Evolutionary conservation across 2,329 filamentous ascomycete species (phyloP).

Genomic region (Orbilia oligospora): DNA sequence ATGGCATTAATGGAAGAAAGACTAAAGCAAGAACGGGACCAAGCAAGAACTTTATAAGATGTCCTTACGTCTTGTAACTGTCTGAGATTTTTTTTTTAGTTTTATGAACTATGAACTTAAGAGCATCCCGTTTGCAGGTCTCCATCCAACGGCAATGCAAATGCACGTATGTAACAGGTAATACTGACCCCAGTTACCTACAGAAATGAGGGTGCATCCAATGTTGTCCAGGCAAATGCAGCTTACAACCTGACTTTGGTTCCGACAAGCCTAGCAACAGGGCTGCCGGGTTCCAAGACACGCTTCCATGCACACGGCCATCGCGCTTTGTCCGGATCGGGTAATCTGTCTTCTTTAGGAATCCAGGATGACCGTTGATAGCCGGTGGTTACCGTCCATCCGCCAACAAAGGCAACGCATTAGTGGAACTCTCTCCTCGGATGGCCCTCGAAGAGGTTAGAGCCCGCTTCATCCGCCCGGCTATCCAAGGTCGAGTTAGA

Average conservation of each 20-base stretch:
- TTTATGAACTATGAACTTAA: too few relatives aligned
- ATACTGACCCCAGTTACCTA: too few relatives aligned
- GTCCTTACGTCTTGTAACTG: background rate
- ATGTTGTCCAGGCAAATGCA: conserved; percentile 24
- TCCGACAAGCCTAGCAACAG: background rate
- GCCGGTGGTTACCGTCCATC: conserved; percentile 67
- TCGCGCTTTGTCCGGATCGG: conserved; percentile 56
- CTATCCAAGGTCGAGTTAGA: conserved; percentile 37
- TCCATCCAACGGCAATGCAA: too few relatives aligned
- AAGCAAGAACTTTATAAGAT: conserved; percentile 60
- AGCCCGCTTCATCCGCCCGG: conserved; percentile 48
- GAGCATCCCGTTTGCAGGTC: conserved; percentile 1
- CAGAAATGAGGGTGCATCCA: background rate
- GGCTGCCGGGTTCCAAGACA: conserved; percentile 19
- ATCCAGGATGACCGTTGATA: conserved; percentile 66
- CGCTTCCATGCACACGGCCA: conserved; percentile 27
- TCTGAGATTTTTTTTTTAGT: conserved; percentile 54
- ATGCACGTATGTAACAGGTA: too few relatives aligned
- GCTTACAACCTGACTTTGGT: background rate
- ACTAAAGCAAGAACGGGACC: conserved; percentile 48
- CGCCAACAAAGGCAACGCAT: conserved; percentile 55
- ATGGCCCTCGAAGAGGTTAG: conserved; percentile 32
- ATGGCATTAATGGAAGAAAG: background rate
- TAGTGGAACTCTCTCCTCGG: conserved; percentile 1
- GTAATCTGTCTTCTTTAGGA: conserved; percentile 60